Conservation (phyloP, 257 asterid species). For the Nyctanthes arbortristis region DNA sequence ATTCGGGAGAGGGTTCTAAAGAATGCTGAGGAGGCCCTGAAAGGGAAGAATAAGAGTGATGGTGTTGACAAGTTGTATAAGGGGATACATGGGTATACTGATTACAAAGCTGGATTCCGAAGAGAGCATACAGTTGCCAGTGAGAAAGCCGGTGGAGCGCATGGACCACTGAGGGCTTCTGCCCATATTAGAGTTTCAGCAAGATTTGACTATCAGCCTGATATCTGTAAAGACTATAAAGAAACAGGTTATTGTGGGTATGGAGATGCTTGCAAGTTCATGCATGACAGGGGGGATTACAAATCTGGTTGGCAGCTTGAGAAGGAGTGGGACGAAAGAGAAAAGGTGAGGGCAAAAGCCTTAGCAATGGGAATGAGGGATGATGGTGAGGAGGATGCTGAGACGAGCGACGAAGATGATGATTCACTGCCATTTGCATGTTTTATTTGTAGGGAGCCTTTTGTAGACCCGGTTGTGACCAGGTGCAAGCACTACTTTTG, state of each 20-base stretch:
- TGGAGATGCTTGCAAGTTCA: slow-evolving; percentile 93
- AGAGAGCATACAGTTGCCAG: slow-evolving; percentile 84
- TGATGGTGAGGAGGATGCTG: slow-evolving; percentile 49
- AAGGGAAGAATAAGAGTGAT: slow-evolving; percentile 59
- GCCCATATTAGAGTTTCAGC: slow-evolving; percentile 93
- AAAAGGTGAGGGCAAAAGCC: slow-evolving; percentile 64
- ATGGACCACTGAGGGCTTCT: slow-evolving; percentile 93
- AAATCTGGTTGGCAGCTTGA: slow-evolving; percentile 97
- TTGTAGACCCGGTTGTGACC: slow-evolving; percentile 82
- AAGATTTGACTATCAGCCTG: slow-evolving; percentile 97
- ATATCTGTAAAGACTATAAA: slow-evolving; percentile 90
- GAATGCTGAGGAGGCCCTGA: slow-evolving; percentile 67
- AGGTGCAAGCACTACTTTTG: slow-evolving; percentile 97
- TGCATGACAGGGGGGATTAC: slow-evolving; percentile 97
- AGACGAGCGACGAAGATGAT: slow-evolving; percentile 62
- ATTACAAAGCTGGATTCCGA: slow-evolving; percentile 90
- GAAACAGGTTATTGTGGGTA: slow-evolving; percentile 98
- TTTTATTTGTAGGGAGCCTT: slow-evolving; percentile 85
- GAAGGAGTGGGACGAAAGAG: slow-evolving; percentile 88
- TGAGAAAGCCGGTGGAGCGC: slow-evolving; percentile 95
- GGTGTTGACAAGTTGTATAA: slow-evolving; percentile 68
- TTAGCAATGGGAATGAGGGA: slow-evolving; percentile 57
- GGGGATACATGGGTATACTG: slow-evolving; percentile 84
- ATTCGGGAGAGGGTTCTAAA: slow-evolving; percentile 76
- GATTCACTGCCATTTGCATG: slow-evolving; percentile 87